Evolutionary conservation across 306 rosid genomes (phyloP), one percentile per base, ranked within the genome.

Genomic region (Purshia tridentata): DNA sequence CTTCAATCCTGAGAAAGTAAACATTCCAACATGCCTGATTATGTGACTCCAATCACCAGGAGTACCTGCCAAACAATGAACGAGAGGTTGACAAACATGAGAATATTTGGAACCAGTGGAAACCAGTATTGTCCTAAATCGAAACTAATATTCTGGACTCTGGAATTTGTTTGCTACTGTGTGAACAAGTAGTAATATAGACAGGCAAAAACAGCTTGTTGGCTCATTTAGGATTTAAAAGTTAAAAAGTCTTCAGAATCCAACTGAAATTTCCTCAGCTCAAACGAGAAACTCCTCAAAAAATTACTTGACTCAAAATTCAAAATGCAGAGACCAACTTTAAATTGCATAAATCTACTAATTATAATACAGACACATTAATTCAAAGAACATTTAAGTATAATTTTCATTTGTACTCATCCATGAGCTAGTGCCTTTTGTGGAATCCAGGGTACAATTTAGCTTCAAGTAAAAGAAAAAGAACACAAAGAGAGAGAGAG

Each of bases 21-120:
- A 91, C 99, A 90, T 91, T 35, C 96, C 99, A 50, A 88, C 91
- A 79, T 91, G 97, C 80, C 80, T 87, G 84, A 82, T 83, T 45
- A 94, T 91, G 88, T 94, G 97, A 73, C 92, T 90, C 99, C 99
- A 94, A 51, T 91, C 96, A 69, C 97, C 99, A 57, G 97, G 98
- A 39, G 99, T 91, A 81, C 97, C 99, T 94, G 89, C 58, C 44
- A 60, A 37, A 5, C 14, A 19, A 7, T 70, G 40, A n/a, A 22
- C 7, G 50, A 51, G 39, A 39, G 15, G 51, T 20, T 20, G 41
- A 19, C 41, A 54, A 69, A 39, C 55, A 67, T 50, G 29, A 51
- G 65, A 60, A 0, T 15, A 37, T 29, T 41, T 11, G 4, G 6
- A 67, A 67, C 15, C 47, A 69, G 18, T 29, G 0, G 56, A 69